Evolutionary conservation across 2,329 filamentous ascomycete species (phyloP), one percentile per base, ranked within the genome.

Genomic region (Tolypocladium nubicola): DNA sequence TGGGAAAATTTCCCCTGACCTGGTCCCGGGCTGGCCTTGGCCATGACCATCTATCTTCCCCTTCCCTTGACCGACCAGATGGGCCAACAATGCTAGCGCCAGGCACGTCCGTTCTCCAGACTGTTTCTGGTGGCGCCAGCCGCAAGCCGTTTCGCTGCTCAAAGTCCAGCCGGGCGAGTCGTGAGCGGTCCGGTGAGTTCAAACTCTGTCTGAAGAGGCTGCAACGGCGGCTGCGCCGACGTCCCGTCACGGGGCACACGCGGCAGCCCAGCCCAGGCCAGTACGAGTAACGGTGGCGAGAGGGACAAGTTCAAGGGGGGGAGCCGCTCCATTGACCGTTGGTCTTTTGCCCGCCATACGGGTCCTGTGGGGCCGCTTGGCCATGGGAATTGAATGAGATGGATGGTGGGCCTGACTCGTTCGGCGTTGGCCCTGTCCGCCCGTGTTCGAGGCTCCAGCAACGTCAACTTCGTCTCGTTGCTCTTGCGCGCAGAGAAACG

Each of bases 1-100:
- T 61, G 59, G 57, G 59, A 60, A 63, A 53, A 49, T 58, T 58
- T 56, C 60, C 61, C 61, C 57, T 61, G 59, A 58, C 54, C 45
- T 59, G 56, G 50, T 55, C 54, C 54, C 53, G 53, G 53, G 47
- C 40, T 21, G 14, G 23, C 43, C 5, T 16, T 30, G 43, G 43
- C 45, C 4, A 49, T 8, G 45, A 11, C 45, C 26, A 33, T 50
- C 19, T 4, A 26, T 33, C 19, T 35, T 26, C 30, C 9, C 47
- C 19, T 35, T 26, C 30, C 9, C 47, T 11, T 10, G 13, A 14
- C 13, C 45, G 13, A 23, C 11, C 45, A 33, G 45, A 19, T 21
- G 47, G 26, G 10, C 47, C 13, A 35, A 33, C 23, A 40, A 14
- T 40, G 40, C 30, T 59, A 60, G 58, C 33, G 54, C 52, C 54